Conservation (phyloP, 169 alveolate species). For the Theileria parva region DNA sequence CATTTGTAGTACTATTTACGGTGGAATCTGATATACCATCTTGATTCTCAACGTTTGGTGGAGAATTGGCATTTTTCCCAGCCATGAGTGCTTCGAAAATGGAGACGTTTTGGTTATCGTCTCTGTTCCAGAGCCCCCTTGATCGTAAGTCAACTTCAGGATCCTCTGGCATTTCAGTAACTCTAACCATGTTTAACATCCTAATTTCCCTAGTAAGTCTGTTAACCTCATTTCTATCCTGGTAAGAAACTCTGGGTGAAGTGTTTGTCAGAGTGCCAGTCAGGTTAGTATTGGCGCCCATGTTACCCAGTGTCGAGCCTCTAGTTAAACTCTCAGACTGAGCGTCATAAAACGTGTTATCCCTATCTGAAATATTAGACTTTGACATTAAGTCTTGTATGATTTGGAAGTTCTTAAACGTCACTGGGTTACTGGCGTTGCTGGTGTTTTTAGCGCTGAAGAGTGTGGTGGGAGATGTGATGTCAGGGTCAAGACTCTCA, state of each 20-base stretch:
- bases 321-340: neutral
- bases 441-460: conserved; percentile 12
- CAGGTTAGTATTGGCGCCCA: conserved; percentile 11
- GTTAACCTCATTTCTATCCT: conserved; percentile 3
- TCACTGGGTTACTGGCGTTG: conserved; percentile 10
- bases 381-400: neutral
- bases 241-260: neutral
- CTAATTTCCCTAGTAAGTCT: conserved; percentile 13
- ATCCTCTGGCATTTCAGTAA: conserved; percentile 14
- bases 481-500: conserved; percentile 16
- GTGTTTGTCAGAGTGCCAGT: conserved; percentile 1
- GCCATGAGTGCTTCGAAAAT: neutral
- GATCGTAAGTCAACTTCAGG: conserved; percentile 1
- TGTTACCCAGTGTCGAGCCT: conserved; percentile 2
- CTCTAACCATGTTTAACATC: conserved; percentile 19
- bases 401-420: conserved; percentile 2
- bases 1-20: neutral
- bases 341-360: neutral
- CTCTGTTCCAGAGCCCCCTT: neutral
- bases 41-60: neutral
- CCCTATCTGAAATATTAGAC: neutral
- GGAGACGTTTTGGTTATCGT: conserved; percentile 8
- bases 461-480: conserved; percentile 18
- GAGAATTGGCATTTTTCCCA: neutral
- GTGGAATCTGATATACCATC: neutral